These are phyloP conservation scores for Exophiala aquamarina DNA, from an alignment of 2,329 filamentous ascomycete species.

Conservation along the genomic window DNA sequence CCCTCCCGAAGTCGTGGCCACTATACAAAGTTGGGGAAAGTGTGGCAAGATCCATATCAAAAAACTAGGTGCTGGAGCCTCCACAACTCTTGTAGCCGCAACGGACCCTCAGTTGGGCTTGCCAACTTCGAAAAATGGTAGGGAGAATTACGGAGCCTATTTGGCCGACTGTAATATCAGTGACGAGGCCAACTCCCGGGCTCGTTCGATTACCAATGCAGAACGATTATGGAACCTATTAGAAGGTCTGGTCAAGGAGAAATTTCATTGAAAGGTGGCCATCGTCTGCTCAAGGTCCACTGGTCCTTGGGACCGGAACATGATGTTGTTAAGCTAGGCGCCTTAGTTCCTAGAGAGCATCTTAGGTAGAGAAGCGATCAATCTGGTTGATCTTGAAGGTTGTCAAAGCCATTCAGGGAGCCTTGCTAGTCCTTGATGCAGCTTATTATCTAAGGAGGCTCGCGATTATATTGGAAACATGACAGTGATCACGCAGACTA, in stretches of 20 bases:
- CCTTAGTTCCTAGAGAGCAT: no score
- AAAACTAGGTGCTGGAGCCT: constrained; percentile 42
- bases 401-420: no score
- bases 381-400: no score
- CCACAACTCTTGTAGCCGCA: constrained; percentile 44
- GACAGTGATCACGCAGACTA: constrained; percentile 39
- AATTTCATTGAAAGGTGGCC: no score
- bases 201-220: constrained; percentile 37
- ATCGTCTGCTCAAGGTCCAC: no score
- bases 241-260: constrained; percentile 40
- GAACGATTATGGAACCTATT: constrained; percentile 40
- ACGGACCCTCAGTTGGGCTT: constrained; percentile 36
- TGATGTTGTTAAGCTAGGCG: no score
- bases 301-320: no score
- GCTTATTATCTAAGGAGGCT: no score
- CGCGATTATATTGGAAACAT: no score
- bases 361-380: no score
- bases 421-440: no score
- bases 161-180: constrained; percentile 36
- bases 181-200: constrained; percentile 32
- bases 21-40: constrained; percentile 23
- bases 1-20: constrained; percentile 28
- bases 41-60: constrained; percentile 24
- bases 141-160: constrained; percentile 25
- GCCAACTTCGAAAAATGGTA: constrained; percentile 27